Base-by-base conservation (phyloP, 768 basidiomycete species). In the Auriscalpium orientale region DNA sequence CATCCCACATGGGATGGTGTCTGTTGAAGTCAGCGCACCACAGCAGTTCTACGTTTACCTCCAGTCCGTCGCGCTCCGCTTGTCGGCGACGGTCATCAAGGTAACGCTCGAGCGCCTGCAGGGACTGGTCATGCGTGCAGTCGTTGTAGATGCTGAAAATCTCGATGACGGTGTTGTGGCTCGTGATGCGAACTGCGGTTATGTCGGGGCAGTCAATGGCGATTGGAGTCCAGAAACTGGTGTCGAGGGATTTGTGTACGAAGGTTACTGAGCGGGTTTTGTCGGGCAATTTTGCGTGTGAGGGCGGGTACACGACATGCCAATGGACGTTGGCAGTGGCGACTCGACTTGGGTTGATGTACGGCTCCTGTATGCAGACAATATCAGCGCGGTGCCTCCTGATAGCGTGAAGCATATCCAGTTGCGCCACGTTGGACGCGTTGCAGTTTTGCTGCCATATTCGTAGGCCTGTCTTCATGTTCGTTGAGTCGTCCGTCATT, bases 71-170 rank as follows among this genome's bases (percentile, higher is more conserved):
- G 10, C 40, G 43, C 8, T 45, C 11, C 16, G 40, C 18, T 0
- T 34, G 13, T 22, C 34, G 5, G 13, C 48, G 51, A 33, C 55
- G n/a, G 4, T 20, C 11, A 7, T 12, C 7, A 7, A 62, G 45
- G 55, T 54, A 65, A 1, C 15, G 28, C 12, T 35, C 50, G 3
- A 68, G 56, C 0, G 53, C 56, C 11, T 33, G 34, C 0, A 71
- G 49, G 0, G 60, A 63, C 10, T 64, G 22, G 22, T 66, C 45
- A 53, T 71, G 44, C 1, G 56, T 57, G 13, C 69, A 60, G 62
- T 72, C 65, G 36, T 71, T 71, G 63, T 78, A 77, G 3, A 76
- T 58, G 62, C 75, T 76, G 66, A 74, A 63, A 0, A 76, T 64
- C 10, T 56, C 22, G 37, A 74, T 4, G 4, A n/a, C 53, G 0